Conservation (phyloP, 129 eudicot genomes). For the Tanacetum coccineum region DNA sequence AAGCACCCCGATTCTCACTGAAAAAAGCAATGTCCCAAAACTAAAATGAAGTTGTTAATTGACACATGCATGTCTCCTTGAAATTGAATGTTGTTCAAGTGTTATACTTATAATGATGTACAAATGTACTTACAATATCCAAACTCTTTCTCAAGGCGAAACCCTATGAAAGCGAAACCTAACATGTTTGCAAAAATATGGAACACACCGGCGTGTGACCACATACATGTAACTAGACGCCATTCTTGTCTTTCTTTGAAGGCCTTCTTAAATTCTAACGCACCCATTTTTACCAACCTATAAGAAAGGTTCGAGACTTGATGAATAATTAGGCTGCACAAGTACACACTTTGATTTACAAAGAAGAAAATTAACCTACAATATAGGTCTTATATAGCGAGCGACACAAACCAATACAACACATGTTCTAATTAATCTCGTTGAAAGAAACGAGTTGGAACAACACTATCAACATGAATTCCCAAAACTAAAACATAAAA, state of each 20-base stretch:
- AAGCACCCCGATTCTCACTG: conserved; percentile 56
- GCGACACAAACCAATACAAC: no score
- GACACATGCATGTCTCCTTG: background rate
- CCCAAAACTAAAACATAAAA: conserved; percentile 6
- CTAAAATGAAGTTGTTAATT: background rate
- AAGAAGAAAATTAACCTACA: no score
- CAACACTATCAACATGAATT: no score
- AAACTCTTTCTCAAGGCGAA: conserved; percentile 81
- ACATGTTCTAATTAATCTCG: no score
- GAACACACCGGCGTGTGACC: conserved; percentile 85
- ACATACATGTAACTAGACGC: conserved; percentile 65
- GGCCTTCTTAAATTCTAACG: conserved; percentile 48
- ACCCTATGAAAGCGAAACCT: conserved; percentile 65
- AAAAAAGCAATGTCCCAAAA: background rate
- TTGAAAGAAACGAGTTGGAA: no score
- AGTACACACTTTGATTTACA: no score
- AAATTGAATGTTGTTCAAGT: background rate
- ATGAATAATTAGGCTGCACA: conserved; percentile 1
- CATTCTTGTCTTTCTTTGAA: conserved; percentile 43
- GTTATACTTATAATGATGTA: no score
- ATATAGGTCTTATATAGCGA: no score
- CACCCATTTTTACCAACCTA: conserved; percentile 62
- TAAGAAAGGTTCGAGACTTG: background rate
- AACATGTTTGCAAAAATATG: conserved; percentile 77
- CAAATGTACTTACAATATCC: conserved; percentile 42